A percentile compares a stretch with the other conserved stretches of the same genome.
These are phyloP conservation scores for Przewalskia tangutica DNA, from an alignment of 257 asterid species.

Conservation along the genomic window DNA sequence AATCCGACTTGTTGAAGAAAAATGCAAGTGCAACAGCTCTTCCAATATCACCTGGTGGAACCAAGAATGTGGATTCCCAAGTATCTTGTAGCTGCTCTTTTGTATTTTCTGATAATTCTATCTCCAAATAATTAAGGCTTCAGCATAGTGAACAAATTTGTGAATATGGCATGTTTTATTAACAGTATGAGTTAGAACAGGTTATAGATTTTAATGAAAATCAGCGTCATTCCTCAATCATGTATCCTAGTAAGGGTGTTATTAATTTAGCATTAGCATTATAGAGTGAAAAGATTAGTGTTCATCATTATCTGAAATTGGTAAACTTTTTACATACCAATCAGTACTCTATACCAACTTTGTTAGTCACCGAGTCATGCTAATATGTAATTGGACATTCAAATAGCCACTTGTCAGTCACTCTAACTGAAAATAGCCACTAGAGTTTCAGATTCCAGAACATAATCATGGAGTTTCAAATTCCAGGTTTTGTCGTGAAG, in stretches of 20 bases:
- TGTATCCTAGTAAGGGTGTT: background rate
- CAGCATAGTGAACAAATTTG: slow-evolving; percentile 1
- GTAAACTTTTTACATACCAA: background rate
- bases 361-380: background rate
- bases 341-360: background rate
- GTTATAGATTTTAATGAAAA: slow-evolving; percentile 12
- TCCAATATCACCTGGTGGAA: slow-evolving; percentile 34
- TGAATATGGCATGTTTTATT: background rate
- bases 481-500: background rate
- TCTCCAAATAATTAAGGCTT: slow-evolving; percentile 12
- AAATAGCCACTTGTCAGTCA: background rate
- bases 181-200: slow-evolving; percentile 12
- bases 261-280: slow-evolving; percentile 7
- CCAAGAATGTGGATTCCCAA: slow-evolving; percentile 36
- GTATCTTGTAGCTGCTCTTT: slow-evolving; percentile 84
- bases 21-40: slow-evolving; percentile 17
- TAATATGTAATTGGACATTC: background rate
- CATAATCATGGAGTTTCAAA: background rate
- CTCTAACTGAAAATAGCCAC: no score
- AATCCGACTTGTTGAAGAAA: slow-evolving; percentile 46
- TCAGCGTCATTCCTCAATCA: slow-evolving; percentile 14
- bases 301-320: background rate
- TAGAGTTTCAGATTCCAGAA: no score
- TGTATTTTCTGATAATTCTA: slow-evolving; percentile 70
- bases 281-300: slow-evolving; percentile 17